phyloP scores from a whole-genome alignment of 2,329 filamentous ascomycete genomes.

The Sclerotinia sclerotiorum region DNA sequence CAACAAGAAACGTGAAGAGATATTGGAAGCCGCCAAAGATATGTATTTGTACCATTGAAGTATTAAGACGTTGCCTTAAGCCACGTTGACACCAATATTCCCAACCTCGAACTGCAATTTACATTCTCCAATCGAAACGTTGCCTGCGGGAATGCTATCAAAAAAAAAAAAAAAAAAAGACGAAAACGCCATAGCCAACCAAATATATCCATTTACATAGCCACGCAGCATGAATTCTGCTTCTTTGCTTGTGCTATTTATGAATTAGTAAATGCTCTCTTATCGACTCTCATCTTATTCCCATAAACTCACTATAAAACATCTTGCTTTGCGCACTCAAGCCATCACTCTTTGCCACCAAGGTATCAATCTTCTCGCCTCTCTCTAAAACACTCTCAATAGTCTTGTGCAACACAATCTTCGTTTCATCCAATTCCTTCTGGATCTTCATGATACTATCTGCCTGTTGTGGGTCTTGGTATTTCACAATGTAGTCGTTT shows the following conservation, averaged over 20 bases:
- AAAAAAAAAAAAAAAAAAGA: constrained; percentile 23
- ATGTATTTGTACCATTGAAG: constrained; percentile 6
- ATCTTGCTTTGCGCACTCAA: constrained; percentile 92
- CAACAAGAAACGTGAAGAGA: constrained; percentile 14
- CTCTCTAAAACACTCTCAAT: constrained; percentile 86
- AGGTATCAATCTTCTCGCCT: constrained; percentile 92
- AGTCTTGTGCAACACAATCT: constrained; percentile 95
- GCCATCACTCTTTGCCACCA: constrained; percentile 91
- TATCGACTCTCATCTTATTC: neutral
- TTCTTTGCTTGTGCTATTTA: constrained; percentile 66
- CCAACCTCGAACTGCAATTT: constrained; percentile 18
- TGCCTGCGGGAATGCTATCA: constrained; percentile 24
- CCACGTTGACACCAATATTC: constrained; percentile 7
- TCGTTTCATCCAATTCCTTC: constrained; percentile 94
- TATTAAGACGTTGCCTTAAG: constrained; percentile 4
- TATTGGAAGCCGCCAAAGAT: constrained; percentile 1
- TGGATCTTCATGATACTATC: constrained; percentile 96
- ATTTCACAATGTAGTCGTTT: constrained; percentile 70
- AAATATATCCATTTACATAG: constrained; percentile 55
- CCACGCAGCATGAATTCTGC: constrained; percentile 72
- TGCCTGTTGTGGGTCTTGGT: constrained; percentile 73
- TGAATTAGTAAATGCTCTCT: constrained; percentile 23
- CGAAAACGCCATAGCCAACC: constrained; percentile 25
- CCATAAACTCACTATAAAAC: constrained; percentile 74
- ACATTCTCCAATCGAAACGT: constrained; percentile 9